These are phyloP conservation scores for Aspergillus taichungensis DNA, from an alignment of 495 filamentous ascomycete genomes.

Conservation along the genomic window DNA sequence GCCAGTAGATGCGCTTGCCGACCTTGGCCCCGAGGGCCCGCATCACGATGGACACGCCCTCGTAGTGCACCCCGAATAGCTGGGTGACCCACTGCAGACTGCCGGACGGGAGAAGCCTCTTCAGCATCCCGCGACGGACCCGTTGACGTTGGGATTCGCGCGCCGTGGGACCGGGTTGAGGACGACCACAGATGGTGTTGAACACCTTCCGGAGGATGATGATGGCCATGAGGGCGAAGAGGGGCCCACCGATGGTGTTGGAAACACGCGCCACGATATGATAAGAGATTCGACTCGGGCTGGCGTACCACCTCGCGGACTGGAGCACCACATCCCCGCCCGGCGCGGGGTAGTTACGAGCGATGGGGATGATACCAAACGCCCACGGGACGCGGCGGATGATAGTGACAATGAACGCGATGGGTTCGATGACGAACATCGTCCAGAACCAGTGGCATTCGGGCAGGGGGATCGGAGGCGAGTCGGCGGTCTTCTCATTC, in stretches of 20 bases:
- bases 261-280: constrained; percentile 30
- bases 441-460: constrained; percentile 25
- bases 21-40: constrained; percentile 33
- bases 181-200: constrained; percentile 21
- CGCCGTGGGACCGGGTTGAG: constrained; percentile 16
- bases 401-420: constrained; percentile 18
- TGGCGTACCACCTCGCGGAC: constrained; percentile 32
- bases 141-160: constrained; percentile 18
- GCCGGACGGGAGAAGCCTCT: constrained; percentile 21
- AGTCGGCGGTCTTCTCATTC: constrained; percentile 27
- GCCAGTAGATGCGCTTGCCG: constrained; percentile 40
- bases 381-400: constrained; percentile 30
- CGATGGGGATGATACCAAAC: constrained; percentile 29
- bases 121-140: constrained; percentile 25
- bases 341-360: constrained; percentile 9
- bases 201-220: constrained; percentile 17
- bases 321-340: constrained; percentile 15
- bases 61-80: constrained; percentile 30
- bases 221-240: constrained; percentile 24
- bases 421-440: constrained; percentile 19
- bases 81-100: constrained; percentile 18
- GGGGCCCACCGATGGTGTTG: constrained; percentile 22
- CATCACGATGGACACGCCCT: constrained; percentile 30
- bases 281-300: constrained; percentile 23
- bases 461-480: constrained; percentile 19